phyloP scores from a whole-genome alignment of 2,329 filamentous ascomycete genomes.

The Fonsecaea multimorphosa region DNA sequence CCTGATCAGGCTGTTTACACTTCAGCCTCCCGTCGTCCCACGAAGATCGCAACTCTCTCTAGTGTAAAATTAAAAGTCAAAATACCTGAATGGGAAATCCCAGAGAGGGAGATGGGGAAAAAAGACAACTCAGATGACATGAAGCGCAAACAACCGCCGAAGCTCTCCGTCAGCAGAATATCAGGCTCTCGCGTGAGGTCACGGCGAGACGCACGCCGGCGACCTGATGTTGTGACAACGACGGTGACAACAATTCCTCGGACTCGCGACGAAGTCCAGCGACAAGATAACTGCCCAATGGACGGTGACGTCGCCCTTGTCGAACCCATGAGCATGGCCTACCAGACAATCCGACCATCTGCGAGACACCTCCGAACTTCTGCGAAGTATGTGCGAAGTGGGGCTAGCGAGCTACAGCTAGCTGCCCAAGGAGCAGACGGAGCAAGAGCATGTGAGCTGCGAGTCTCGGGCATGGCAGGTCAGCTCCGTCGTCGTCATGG shows the following conservation, averaged over 20 bases:
- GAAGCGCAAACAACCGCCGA: background rate
- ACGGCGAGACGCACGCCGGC: background rate
- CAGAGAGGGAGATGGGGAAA: background rate
- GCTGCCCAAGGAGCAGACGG: background rate
- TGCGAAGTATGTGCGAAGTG: slow-evolving; percentile 1
- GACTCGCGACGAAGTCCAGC: background rate
- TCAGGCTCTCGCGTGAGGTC: background rate
- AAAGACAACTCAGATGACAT: background rate
- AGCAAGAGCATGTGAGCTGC: background rate
- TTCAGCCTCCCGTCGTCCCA: background rate
- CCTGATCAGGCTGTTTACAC: background rate
- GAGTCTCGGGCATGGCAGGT: background rate
- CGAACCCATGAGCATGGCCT: background rate
- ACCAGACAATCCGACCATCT: background rate
- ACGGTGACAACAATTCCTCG: background rate
- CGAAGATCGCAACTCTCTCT: background rate
- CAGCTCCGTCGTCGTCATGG: background rate
- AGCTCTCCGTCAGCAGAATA: background rate
- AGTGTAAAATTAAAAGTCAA: background rate
- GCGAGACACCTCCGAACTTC: background rate
- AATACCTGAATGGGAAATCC: background rate
- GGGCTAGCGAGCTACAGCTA: background rate
- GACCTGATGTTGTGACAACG: background rate
- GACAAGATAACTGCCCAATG: background rate
- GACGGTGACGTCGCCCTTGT: background rate